These are phyloP conservation scores for Agastache rugosa DNA, from an alignment of 257 asterid genomes.

Conservation along the genomic window DNA sequence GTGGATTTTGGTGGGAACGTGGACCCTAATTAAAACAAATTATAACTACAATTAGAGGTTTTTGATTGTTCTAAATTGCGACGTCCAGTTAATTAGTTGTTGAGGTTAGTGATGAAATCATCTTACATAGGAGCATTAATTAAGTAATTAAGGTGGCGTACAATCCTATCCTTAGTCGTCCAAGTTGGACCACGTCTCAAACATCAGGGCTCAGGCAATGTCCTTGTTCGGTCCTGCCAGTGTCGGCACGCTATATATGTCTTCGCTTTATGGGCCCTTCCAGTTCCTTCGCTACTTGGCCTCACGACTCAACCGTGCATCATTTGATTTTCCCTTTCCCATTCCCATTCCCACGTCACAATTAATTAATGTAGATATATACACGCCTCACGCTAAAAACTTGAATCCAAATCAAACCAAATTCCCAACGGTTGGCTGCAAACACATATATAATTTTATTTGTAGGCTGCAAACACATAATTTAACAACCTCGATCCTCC, in stretches of 20 bases:
- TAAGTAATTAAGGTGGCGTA: conserved; percentile 49
- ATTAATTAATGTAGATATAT: conserved; percentile 33
- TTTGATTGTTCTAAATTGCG: background rate
- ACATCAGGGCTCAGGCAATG: too few relatives aligned
- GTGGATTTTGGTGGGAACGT: conserved; percentile 42
- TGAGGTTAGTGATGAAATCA: conserved; percentile 59
- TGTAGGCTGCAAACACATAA: conserved; percentile 45
- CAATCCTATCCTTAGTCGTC: conserved; percentile 26
- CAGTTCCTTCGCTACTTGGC: too few relatives aligned
- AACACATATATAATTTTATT: background rate
- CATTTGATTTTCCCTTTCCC: too few relatives aligned
- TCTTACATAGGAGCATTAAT: conserved; percentile 45
- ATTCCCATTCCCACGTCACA: too few relatives aligned
- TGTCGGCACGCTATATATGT: too few relatives aligned
- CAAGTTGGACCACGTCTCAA: too few relatives aligned
- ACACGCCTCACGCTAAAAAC: background rate
- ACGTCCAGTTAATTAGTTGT: conserved; percentile 40
- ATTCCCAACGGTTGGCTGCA: conserved; percentile 46
- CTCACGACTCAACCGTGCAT: too few relatives aligned
- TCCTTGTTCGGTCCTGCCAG: too few relatives aligned
- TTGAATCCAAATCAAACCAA: conserved; percentile 32
- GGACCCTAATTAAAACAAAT: conserved; percentile 22
- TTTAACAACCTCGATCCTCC: conserved; percentile 69
- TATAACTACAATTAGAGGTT: background rate
- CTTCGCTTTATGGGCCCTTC: too few relatives aligned